Percentiles rank a stretch among this genome's conserved stretches.
Evolutionary conservation across 345 rosid genomes (phyloP).

Genomic region (Brassica carinata): DNA sequence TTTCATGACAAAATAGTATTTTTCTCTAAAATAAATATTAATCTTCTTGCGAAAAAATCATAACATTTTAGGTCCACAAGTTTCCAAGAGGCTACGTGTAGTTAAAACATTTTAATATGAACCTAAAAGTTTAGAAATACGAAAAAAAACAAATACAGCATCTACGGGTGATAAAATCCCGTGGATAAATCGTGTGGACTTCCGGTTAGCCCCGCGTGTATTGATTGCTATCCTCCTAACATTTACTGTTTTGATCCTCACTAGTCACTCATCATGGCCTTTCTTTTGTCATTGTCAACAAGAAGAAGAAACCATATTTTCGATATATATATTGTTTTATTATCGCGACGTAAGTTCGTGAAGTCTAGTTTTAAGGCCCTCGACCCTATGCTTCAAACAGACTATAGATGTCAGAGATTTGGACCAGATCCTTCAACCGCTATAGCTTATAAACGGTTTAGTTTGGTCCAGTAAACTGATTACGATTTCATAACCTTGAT

Average conservation of each 20-base stretch:
- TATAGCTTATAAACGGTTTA: neutral
- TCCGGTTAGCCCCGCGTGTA: neutral
- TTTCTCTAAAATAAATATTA: neutral
- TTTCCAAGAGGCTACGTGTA: neutral
- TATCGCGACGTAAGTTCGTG: neutral
- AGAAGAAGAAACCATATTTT: neutral
- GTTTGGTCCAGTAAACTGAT: neutral
- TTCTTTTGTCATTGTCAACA: conserved; percentile 17
- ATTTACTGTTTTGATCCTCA: neutral
- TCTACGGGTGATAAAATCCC: neutral
- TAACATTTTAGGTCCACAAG: neutral
- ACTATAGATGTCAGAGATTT: neutral
- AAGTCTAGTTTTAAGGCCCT: conserved; percentile 12
- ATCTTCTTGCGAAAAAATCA: neutral
- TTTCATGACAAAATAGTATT: neutral
- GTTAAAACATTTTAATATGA: neutral
- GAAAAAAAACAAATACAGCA: neutral
- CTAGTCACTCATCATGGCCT: conserved; percentile 4
- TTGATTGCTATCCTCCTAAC: neutral
- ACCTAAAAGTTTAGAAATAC: neutral
- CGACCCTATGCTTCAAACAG: neutral
- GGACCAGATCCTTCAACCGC: conserved; percentile 20
- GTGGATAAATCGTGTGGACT: neutral
- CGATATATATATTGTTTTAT: neutral
- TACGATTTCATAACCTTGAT: neutral